Evolutionary conservation across 352 stramenopile species (phyloP), one percentile per base, ranked within the genome.

Genomic region (Blastocystis sp.): DNA sequence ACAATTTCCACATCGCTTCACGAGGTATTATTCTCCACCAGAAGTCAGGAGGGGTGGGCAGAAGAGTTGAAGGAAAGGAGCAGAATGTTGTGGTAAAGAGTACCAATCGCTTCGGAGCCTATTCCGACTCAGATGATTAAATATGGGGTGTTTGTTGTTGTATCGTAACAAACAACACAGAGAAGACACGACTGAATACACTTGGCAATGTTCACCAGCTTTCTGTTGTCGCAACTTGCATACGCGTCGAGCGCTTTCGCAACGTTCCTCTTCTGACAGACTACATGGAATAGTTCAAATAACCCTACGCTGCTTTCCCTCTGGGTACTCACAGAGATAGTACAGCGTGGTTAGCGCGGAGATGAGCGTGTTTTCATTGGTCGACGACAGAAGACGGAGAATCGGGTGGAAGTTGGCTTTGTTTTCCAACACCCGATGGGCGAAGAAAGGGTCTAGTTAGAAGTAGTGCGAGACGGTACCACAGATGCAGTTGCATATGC

Each of bases 401-500:
- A 78, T 78, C 14, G n/a, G 21, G 27, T 59, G 46, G 16, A 78
- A 8, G 42, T 78, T 78, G 21, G 42, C 24, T 24, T 78, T 78
- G 38, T 78, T 40, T 4, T 24, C 42, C 3, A 78, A 16, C 24
- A 78, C n/a, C 4, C 40, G 16, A n/a, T 40, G 34, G 8, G 48
- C n/a, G 38, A 78, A 78, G 1, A 21, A 32, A 57, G 24, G 14
- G 49, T 78, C 67, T 78, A 61, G 21, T 4, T n/a, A 61, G 18
- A 29, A 34, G 3, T 36, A 11, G 32, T 9, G 18, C 18, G 6
- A 36, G 49, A 14, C 16, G 1, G 1, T 78, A 78, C 67, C 38
- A 40, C 67, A 78, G 21, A 42, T 44, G 38, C 67, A 78, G 49
- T 78, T 78, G 7, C 67, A 78, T 21, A 78, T 78, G 14, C 67